Percentiles rank a stretch among this genome's conserved stretches.
phyloP scores from a whole-genome alignment of 129 eudicot genomes.

The Dittrichia graveolens region DNA sequence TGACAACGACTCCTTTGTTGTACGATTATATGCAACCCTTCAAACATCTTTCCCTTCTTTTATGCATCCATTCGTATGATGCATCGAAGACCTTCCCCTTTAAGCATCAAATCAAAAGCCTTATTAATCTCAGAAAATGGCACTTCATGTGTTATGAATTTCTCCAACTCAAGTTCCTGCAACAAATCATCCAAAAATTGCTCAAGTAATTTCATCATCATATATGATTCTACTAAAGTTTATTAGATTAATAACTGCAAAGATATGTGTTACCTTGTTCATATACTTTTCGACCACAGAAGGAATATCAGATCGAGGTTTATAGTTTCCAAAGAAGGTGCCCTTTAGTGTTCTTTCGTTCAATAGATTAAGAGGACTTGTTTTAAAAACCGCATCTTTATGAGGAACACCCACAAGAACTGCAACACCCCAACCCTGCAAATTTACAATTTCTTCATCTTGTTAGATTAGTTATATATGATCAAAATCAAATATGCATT shows the following conservation, averaged over 20 bases:
- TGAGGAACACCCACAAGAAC: slow-evolving; percentile 91
- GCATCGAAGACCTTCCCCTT: slow-evolving; percentile 50
- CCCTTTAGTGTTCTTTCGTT: slow-evolving; percentile 84
- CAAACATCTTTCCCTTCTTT: background rate
- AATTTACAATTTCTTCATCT: too few relatives aligned
- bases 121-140: slow-evolving; percentile 47
- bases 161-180: slow-evolving; percentile 49
- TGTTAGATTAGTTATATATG: too few relatives aligned
- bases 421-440: slow-evolving; percentile 91
- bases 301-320: slow-evolving; percentile 73
- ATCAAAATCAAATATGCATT: too few relatives aligned
- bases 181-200: background rate
- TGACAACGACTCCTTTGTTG: background rate
- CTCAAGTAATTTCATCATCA: too few relatives aligned
- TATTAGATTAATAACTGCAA: background rate
- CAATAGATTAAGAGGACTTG: slow-evolving; percentile 63
- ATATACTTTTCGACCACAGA: slow-evolving; percentile 72
- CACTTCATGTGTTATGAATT: slow-evolving; percentile 46
- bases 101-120: slow-evolving; percentile 48
- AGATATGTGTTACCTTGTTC: slow-evolving; percentile 52
- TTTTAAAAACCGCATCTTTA: slow-evolving; percentile 75
- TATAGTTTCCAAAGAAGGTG: slow-evolving; percentile 78
- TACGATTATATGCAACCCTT: background rate
- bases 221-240: too few relatives aligned
- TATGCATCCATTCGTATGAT: slow-evolving; percentile 46